These are phyloP conservation scores for Ophiostoma fasciatum DNA, from an alignment of 2,329 filamentous ascomycete species.

Conservation along the genomic window DNA sequence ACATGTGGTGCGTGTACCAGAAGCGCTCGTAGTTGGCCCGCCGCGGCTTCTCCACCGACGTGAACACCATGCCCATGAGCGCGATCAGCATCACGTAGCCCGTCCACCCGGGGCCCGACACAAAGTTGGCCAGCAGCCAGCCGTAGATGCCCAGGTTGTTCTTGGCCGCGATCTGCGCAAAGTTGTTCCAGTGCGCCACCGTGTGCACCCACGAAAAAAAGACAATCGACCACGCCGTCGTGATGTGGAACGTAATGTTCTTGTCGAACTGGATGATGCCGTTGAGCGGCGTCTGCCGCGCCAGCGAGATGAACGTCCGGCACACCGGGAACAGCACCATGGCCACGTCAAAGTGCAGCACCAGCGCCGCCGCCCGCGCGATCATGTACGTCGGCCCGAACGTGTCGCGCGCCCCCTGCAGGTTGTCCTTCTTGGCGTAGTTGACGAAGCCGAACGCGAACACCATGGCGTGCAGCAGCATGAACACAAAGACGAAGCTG, in stretches of 20 bases:
- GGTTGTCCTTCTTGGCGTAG: conserved; percentile 63
- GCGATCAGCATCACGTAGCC: conserved; percentile 73
- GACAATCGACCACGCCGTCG: conserved; percentile 73
- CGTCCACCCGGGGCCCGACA: conserved; percentile 70
- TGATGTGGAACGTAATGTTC: conserved; percentile 80
- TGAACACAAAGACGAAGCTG: conserved; percentile 65
- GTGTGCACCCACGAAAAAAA: conserved; percentile 82
- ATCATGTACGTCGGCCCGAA: conserved; percentile 68
- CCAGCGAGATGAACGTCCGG: conserved; percentile 68
- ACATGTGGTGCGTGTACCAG: conserved; percentile 84
- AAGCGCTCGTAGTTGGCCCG: conserved; percentile 78
- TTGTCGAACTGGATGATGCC: conserved; percentile 82
- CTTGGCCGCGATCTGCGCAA: conserved; percentile 59
- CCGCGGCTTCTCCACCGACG: conserved; percentile 62
- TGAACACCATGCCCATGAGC: conserved; percentile 64
- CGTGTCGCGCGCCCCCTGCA: conserved; percentile 47
- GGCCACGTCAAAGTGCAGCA: conserved; percentile 69
- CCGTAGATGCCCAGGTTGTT: conserved; percentile 66
- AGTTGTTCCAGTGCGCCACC: conserved; percentile 77
- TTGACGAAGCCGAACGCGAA: conserved; percentile 71
- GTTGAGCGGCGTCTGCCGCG: conserved; percentile 67
- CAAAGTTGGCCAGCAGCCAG: conserved; percentile 62
- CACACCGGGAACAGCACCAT: conserved; percentile 71
- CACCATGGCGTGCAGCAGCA: conserved; percentile 57
- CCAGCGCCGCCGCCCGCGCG: conserved; percentile 58